A percentile compares a stretch with the other conserved stretches of the same genome.
phyloP scores from a whole-genome alignment of 108 stramenopile genomes.

The Cyclotella cryptica region DNA sequence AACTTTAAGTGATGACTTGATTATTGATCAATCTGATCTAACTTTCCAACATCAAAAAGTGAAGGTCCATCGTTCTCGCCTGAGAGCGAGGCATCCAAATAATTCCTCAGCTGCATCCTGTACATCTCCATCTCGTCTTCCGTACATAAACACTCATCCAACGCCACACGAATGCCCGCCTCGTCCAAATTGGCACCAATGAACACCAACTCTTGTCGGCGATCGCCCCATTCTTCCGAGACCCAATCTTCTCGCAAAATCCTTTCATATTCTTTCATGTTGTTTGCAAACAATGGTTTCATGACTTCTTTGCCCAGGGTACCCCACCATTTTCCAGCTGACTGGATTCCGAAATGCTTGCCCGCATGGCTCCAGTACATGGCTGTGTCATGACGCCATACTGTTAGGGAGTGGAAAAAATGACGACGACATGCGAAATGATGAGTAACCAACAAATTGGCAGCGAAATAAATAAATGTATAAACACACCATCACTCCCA shows the following conservation, averaged over 20 bases:
- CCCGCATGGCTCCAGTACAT: slow-evolving; percentile 97
- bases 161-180: slow-evolving; percentile 63
- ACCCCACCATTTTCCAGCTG: slow-evolving; percentile 96
- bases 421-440: background rate
- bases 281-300: slow-evolving; percentile 66
- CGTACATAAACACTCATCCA: slow-evolving; percentile 78
- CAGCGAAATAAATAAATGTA: background rate
- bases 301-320: slow-evolving; percentile 71
- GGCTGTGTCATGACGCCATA: slow-evolving; percentile 91
- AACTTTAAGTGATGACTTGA: background rate
- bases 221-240: slow-evolving; percentile 90
- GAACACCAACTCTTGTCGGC: slow-evolving; percentile 94
- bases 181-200: slow-evolving; percentile 80
- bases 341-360: slow-evolving; percentile 84
- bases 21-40: slow-evolving; percentile 56
- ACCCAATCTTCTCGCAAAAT: slow-evolving; percentile 86
- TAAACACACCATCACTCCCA: slow-evolving; percentile 58
- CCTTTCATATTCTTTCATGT: slow-evolving; percentile 75
- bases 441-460: background rate
- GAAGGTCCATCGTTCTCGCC: slow-evolving; percentile 32
- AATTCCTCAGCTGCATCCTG: slow-evolving; percentile 58
- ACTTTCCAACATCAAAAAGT: slow-evolving; percentile 56
- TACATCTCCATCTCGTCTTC: slow-evolving; percentile 78
- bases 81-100: slow-evolving; percentile 43
- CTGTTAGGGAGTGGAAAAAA: background rate